These are phyloP conservation scores for Thielaviopsis ethacetica DNA, from an alignment of 2,329 filamentous ascomycete species.

Conservation along the genomic window DNA sequence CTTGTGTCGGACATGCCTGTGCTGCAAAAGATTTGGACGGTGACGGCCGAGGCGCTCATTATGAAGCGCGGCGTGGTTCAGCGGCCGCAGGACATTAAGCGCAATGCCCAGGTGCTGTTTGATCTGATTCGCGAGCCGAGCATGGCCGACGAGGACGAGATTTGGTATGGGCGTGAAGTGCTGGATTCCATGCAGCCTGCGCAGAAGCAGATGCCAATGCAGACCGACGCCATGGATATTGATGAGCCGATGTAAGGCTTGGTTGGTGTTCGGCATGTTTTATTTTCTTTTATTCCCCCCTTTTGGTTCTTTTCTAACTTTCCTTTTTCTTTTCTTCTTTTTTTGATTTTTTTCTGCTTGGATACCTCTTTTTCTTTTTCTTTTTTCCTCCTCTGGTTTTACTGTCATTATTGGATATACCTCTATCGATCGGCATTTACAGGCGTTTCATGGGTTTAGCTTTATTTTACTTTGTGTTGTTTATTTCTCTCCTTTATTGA, in stretches of 20 bases:
- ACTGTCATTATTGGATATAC: not conserved
- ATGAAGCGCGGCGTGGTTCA: slow-evolving; percentile 42
- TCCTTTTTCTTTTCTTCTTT: not conserved
- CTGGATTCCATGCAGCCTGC: slow-evolving; percentile 39
- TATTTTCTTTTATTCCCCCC: not conserved
- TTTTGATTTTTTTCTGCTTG: not conserved
- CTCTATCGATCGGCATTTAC: not conserved
- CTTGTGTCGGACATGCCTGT: slow-evolving; percentile 39
- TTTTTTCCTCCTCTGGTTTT: not conserved
- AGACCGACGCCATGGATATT: slow-evolving; percentile 26
- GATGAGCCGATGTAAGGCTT: slow-evolving; percentile 3
- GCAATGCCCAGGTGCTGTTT: slow-evolving; percentile 44
- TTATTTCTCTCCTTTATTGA: not conserved
- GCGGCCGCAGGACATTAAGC: slow-evolving; percentile 42
- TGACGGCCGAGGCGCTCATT: slow-evolving; percentile 45
- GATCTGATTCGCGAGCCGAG: slow-evolving; percentile 49
- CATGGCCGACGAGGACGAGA: slow-evolving; percentile 42
- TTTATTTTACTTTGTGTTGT: not conserved
- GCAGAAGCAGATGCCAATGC: slow-evolving; percentile 23
- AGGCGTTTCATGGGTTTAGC: not conserved
- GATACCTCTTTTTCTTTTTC: slow-evolving; percentile 1
- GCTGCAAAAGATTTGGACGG: slow-evolving; percentile 44
- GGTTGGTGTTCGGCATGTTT: not conserved
- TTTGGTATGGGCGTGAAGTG: slow-evolving; percentile 39
- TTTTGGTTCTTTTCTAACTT: not conserved